Percentiles rank a stretch among this genome's conserved stretches.
phyloP scores from a whole-genome alignment of 2,329 filamentous ascomycete genomes.

The Rosellinia necatrix region DNA sequence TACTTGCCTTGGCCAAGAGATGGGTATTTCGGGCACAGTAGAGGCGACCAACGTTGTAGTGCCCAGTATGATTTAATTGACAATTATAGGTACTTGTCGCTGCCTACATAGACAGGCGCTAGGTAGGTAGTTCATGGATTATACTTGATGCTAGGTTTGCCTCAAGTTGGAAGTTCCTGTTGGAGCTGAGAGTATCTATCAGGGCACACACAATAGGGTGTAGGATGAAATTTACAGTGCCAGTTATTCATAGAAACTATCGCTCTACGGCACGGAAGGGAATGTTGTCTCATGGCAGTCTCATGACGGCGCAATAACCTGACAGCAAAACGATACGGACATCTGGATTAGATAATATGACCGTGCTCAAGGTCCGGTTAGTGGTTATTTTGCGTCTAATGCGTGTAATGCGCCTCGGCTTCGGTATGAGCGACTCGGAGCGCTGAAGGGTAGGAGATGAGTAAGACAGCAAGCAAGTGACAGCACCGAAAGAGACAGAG shows the following conservation, averaged over 20 bases:
- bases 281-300: constrained; percentile 12
- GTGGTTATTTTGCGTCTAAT: not conserved
- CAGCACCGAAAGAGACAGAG: constrained; percentile 24
- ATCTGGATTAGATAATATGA: constrained; percentile 5
- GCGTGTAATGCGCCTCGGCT: not conserved
- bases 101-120: too few relatives aligned
- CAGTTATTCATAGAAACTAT: not conserved
- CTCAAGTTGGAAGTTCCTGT: too few relatives aligned
- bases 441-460: constrained; percentile 20
- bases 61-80: too few relatives aligned
- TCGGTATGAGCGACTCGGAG: constrained; percentile 25
- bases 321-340: constrained; percentile 1
- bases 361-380: not conserved
- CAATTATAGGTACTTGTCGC: too few relatives aligned
- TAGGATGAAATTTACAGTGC: too few relatives aligned
- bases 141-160: too few relatives aligned
- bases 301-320: constrained; percentile 9
- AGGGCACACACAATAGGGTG: too few relatives aligned
- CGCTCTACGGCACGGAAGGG: not conserved
- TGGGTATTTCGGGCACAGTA: too few relatives aligned
- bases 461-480: constrained; percentile 24
- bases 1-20: too few relatives aligned
- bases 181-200: too few relatives aligned
- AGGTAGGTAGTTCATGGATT: too few relatives aligned
- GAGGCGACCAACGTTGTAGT: too few relatives aligned